Percentiles rank a stretch among this genome's conserved stretches.
Conservation (phyloP, 805 yeast genomes). For the Starmerella khaoyaiensis region DNA sequence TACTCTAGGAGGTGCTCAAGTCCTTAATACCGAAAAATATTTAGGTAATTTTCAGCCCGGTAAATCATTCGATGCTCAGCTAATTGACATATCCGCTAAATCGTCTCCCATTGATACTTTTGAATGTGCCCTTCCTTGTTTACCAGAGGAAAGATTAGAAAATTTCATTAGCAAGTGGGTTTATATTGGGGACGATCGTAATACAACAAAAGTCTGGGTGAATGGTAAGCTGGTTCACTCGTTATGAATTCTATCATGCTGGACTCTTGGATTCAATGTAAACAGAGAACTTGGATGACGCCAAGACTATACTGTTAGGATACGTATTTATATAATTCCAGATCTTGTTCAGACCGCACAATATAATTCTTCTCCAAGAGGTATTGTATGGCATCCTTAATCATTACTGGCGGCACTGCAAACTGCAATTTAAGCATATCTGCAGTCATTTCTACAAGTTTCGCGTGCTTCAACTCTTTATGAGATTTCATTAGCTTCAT, state of each 20-base stretch:
- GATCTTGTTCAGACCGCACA: conserved; percentile 46
- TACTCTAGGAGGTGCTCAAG: conserved; percentile 81
- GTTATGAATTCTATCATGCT: conserved; percentile 15
- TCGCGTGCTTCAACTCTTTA: conserved; percentile 60
- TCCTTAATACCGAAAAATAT: conserved; percentile 42
- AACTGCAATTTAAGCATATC: conserved; percentile 71
- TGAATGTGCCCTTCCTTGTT: conserved; percentile 35
- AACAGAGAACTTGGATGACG: background rate
- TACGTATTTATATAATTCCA: conserved; percentile 12
- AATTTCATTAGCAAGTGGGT: conserved; percentile 77
- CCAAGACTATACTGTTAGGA: conserved; percentile 9
- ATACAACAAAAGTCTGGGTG: conserved; percentile 69
- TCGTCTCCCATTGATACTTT: conserved; percentile 62
- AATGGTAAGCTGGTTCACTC: conserved; percentile 53
- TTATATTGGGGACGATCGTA: conserved; percentile 88
- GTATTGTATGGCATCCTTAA: conserved; percentile 73
- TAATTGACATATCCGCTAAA: conserved; percentile 45
- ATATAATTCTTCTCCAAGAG: conserved; percentile 77
- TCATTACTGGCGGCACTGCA: conserved; percentile 68
- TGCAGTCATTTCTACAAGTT: conserved; percentile 71
- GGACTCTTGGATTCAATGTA: background rate
- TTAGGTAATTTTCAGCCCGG: conserved; percentile 68
- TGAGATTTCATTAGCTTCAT: conserved; percentile 94
- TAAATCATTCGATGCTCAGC: conserved; percentile 72
- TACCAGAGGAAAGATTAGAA: conserved; percentile 31